Evolutionary conservation across 2,329 filamentous ascomycete species (phyloP), one percentile per base, ranked within the genome.

Genomic region (Apiospora malaysiana): DNA sequence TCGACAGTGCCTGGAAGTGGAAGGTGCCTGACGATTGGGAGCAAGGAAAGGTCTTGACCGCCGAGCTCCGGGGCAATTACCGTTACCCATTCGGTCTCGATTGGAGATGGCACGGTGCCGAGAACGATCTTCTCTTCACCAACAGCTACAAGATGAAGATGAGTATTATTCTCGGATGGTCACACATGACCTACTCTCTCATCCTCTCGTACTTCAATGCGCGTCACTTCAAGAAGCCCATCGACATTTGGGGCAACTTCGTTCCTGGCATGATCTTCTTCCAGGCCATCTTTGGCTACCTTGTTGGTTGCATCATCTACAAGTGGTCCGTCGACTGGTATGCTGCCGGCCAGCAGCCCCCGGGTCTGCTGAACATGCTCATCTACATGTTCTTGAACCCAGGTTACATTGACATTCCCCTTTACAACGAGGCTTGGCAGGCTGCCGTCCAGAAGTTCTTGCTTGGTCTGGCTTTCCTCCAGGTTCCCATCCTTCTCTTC

Each of bases 131-230:
- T 25, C 89, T 99, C 68, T 99, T 99, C 85, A 93, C 90, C 81
- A 99, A 99, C 92, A 97, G 93, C 83, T 97, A 96, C 89, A 99
- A 99, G 91, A 99, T 99, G 96, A 99, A 99, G 88, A 93, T 99
- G 84, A 97, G 94, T 85, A 98, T 99, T 80, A 90, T 99, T 75
- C 89, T 99, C 75, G 96, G 97, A 81, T 99, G 97, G 96, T 90
- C 90, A 71, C 95, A 98, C 85, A 99, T 99, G 96, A 99, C 96
- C 3, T 99, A 97, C 85, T 98, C 96, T 23, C 90, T 99, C 65
- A 95, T 93, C 85, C 92, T 97, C 79, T 92, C 96, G 32, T 96
- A 93, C 79, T 89, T 97, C 87, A 99, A 99, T 80, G 95, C 94
- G 68, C 91, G 92, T 71, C 94, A 98, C 83, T 99, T 98, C 88